Evolutionary conservation across 176 grass and related monocot species (phyloP).

Genomic region (Sorghum bicolor): Sorghum_bicolor_NCBIv3 NC_012874.2:7092001-7092500

Average conservation of each 20-base stretch:
- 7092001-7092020: neutral
- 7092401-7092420: too few relatives aligned
- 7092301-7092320: neutral
- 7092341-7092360: too few relatives aligned
- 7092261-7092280: neutral
- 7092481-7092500: too few relatives aligned
- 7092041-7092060: neutral
- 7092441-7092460: too few relatives aligned
- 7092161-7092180: neutral
- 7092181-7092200: neutral
- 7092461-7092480: too few relatives aligned
- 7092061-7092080: slow-evolving; percentile 35
- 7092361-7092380: too few relatives aligned
- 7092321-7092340: neutral
- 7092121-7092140: slow-evolving; percentile 16
- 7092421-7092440: too few relatives aligned
- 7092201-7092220: neutral
- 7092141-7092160: neutral
- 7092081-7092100: slow-evolving; percentile 29
- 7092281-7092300: neutral
- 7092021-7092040: too few relatives aligned
- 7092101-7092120: slow-evolving; percentile 26
- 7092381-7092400: too few relatives aligned
- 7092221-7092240: neutral
- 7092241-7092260: neutral